A percentile compares a stretch with the other conserved stretches of the same genome.
Evolutionary conservation across 352 stramenopile species (phyloP).

Genomic region (Phytopythium cucurbitacearum): DNA sequence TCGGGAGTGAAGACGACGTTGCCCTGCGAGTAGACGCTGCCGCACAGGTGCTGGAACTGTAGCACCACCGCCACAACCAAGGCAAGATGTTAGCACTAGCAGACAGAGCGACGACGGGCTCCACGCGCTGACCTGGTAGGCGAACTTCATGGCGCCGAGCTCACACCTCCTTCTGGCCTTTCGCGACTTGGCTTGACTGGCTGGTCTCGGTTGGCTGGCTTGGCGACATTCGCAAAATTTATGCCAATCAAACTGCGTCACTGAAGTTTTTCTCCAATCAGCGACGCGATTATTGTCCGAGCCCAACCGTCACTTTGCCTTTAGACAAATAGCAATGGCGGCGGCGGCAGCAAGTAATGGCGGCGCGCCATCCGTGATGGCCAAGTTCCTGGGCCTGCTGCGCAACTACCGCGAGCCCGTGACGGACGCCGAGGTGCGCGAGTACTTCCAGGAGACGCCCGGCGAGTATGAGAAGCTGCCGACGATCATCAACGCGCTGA

Average conservation of each 20-base stretch:
- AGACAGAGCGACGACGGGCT: not conserved
- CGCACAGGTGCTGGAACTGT: constrained; percentile 92
- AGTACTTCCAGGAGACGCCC: constrained; percentile 66
- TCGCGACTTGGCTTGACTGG: constrained; percentile 3
- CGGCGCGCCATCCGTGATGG: constrained; percentile 34
- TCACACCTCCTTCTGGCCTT: constrained; percentile 10
- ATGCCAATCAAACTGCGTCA: constrained; percentile 1
- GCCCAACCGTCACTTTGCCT: constrained; percentile 1
- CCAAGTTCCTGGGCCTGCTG: constrained; percentile 73
- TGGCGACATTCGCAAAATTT: constrained; percentile 7
- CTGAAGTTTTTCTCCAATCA: not conserved
- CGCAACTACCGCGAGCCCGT: constrained; percentile 78
- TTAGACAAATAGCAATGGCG: constrained; percentile 7
- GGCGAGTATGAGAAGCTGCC: constrained; percentile 83
- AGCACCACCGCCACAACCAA: not conserved
- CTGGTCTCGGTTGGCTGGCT: constrained; percentile 7
- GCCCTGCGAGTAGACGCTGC: constrained; percentile 91
- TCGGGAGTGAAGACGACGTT: constrained; percentile 93
- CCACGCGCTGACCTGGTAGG: constrained; percentile 55
- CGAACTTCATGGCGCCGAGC: constrained; percentile 74
- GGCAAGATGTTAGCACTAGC: not conserved
- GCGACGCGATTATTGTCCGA: not conserved
- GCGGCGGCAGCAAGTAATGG: constrained; percentile 22
- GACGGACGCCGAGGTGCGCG: constrained; percentile 74
- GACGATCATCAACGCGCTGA: constrained; percentile 76